Evolutionary conservation across 202 grass and related monocot genomes (phyloP).

Genomic region (Carex sylvatica): DNA sequence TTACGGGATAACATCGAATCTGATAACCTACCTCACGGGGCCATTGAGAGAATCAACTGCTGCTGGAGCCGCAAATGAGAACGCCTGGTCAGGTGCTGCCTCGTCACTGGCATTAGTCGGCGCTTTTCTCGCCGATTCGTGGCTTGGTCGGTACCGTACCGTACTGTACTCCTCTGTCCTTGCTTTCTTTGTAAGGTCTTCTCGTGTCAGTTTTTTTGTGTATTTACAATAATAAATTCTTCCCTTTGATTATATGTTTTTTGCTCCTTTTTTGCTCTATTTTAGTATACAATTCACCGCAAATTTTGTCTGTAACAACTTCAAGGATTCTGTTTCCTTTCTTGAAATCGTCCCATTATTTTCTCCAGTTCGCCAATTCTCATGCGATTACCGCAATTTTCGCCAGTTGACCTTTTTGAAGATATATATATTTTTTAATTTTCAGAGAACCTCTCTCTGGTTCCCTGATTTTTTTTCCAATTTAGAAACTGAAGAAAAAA

Average conservation of each 20-base stretch:
- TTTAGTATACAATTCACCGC: background rate
- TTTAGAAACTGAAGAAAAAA: too few relatives aligned
- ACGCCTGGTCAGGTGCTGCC: constrained; percentile 55
- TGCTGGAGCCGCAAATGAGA: constrained; percentile 39
- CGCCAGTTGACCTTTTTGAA: background rate
- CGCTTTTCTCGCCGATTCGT: constrained; percentile 64
- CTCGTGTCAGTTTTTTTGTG: background rate
- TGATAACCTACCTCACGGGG: constrained; percentile 74
- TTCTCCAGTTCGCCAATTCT: background rate
- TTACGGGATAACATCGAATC: constrained; percentile 55
- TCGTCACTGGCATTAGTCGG: constrained; percentile 61
- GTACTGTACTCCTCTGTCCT: constrained; percentile 61
- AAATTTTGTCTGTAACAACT: background rate
- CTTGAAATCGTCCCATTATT: background rate
- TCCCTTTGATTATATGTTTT: background rate
- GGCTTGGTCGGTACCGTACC: constrained; percentile 68
- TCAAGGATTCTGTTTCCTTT: background rate
- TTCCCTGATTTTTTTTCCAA: background rate
- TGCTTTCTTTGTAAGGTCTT: constrained; percentile 42
- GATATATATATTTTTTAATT: background rate
- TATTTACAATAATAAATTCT: background rate
- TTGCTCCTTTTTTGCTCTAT: background rate
- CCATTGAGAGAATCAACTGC: constrained; percentile 51
- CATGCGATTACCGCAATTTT: background rate
- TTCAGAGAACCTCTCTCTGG: too few relatives aligned